Evolutionary conservation across 2,329 filamentous ascomycete genomes (phyloP).

Genomic region (Penicillium sp.): DNA sequence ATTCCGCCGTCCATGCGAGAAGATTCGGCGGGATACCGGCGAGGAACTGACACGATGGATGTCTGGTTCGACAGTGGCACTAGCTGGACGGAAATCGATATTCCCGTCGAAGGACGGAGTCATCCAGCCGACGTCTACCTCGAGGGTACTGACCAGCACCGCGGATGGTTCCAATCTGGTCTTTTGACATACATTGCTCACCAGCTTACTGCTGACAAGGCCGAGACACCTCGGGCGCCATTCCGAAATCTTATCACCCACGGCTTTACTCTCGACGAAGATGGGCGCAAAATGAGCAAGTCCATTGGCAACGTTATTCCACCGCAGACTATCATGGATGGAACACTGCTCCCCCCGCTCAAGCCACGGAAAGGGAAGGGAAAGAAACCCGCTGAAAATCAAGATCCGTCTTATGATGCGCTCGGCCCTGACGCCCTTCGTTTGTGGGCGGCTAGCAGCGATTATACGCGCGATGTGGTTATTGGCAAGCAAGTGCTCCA

Average conservation of each 20-base stretch:
- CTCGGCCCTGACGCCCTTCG: constrained; percentile 83
- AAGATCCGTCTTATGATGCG: constrained; percentile 53
- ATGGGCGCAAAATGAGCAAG: constrained; percentile 98
- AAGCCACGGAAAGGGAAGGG: constrained; percentile 58
- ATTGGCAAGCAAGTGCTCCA: constrained; percentile 73
- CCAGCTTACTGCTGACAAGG: constrained; percentile 36
- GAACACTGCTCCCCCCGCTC: constrained; percentile 65
- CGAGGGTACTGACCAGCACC: constrained; percentile 91
- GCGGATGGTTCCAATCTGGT: constrained; percentile 97
- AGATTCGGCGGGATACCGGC: constrained; percentile 51
- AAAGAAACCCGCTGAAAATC: constrained; percentile 35
- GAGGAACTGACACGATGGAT: constrained; percentile 95
- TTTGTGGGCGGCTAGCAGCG: constrained; percentile 84
- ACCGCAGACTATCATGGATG: constrained; percentile 78
- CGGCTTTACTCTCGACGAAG: constrained; percentile 82
- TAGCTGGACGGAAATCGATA: constrained; percentile 64
- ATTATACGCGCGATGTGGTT: constrained; percentile 82
- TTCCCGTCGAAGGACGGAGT: constrained; percentile 27
- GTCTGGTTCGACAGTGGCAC: constrained; percentile 99
- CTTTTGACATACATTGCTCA: constrained; percentile 75
- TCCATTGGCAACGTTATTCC: constrained; percentile 83
- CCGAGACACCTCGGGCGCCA: constrained; percentile 51
- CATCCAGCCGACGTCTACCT: constrained; percentile 73
- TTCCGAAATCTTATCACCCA: constrained; percentile 91
- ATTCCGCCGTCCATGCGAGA: constrained; percentile 57